Evolutionary conservation across 2,329 filamentous ascomycete genomes (phyloP), one percentile per base, ranked within the genome.

Genomic region (Aspergillus unguis): DNA sequence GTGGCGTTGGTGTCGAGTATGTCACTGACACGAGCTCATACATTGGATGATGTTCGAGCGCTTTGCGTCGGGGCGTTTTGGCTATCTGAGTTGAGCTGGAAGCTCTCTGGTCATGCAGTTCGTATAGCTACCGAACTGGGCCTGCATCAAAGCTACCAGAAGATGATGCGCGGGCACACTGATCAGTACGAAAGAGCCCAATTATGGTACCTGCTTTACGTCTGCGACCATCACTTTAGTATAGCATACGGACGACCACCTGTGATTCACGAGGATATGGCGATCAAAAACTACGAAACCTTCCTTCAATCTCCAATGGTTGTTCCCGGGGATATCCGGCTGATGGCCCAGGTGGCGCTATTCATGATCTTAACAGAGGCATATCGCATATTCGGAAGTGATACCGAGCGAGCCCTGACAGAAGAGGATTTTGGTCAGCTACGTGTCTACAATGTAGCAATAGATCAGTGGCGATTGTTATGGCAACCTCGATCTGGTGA

Each of bases 181-280:
- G 74, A 80, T 56, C 74, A 80, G 49, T 76, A 79, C 51, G 80
- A 84, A 52, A 77, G 78, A 33, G 76, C 83, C 3, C 74, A 83
- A 23, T 66, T 85, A 9, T 85, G 83, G 83, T 85, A 84, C 63
- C 64, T 84, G 32, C 67, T 85, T 0, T 86, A 85, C 59, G 81
- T 85, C 1, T 85, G 83, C 60, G 84, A 86, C 60, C 83, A 85
- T 55, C 84, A 86, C 63, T 81, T 85, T 28, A 82, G 81, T 17
- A 85, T 84, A 25, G 70, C 84, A 0, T 85, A 85, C 49, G 81
- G 81, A 2, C 73, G 83, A 2, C 80, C 80, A 1, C 78, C 81
- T 0, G 78, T 84, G 6, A 79, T 84, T 0, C 78, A 80, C 28
- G 82, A 85, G 47, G 80, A 85, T 49, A 67, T 74, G 10, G 77